These are phyloP conservation scores for Debaryomyces prosopidis DNA, from an alignment of 805 yeast species.

Conservation along the genomic window DNA sequence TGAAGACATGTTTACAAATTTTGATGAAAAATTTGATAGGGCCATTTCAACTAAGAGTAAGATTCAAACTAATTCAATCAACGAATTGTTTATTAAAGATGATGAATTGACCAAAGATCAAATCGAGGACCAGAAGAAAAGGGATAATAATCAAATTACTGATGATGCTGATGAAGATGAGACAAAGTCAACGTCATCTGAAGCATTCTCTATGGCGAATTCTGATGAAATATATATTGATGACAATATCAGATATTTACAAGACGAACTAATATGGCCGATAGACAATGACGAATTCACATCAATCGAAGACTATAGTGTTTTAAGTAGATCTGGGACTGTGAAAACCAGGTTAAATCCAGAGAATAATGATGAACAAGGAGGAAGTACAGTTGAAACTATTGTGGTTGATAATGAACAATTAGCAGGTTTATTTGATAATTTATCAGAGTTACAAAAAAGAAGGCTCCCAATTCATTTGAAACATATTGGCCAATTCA, in stretches of 20 bases:
- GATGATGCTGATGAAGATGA: slow-evolving; percentile 7
- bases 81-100: slow-evolving; percentile 35
- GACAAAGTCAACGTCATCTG: slow-evolving; percentile 1
- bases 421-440: slow-evolving; percentile 22
- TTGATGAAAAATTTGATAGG: slow-evolving; percentile 23
- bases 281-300: slow-evolving; percentile 5
- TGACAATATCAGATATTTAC: slow-evolving; percentile 30
- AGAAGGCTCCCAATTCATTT: slow-evolving; percentile 32
- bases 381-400: slow-evolving; percentile 8
- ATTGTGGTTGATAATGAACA: slow-evolving; percentile 25
- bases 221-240: slow-evolving; percentile 29
- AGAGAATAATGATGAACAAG: background rate
- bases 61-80: slow-evolving; percentile 2
- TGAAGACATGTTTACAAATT: slow-evolving; percentile 26
- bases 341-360: background rate
- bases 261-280: slow-evolving; percentile 27
- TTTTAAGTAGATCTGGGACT: background rate
- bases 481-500: slow-evolving; percentile 36
- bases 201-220: background rate
- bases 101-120: slow-evolving; percentile 44
- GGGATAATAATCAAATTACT: slow-evolving; percentile 18
- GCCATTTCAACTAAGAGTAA: slow-evolving; percentile 7
- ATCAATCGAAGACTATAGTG: background rate
- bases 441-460: slow-evolving; percentile 21
- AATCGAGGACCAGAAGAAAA: slow-evolving; percentile 38